Base-by-base conservation (phyloP, 176 grass and related monocot species). In the Aegilops speltoides region DNA sequence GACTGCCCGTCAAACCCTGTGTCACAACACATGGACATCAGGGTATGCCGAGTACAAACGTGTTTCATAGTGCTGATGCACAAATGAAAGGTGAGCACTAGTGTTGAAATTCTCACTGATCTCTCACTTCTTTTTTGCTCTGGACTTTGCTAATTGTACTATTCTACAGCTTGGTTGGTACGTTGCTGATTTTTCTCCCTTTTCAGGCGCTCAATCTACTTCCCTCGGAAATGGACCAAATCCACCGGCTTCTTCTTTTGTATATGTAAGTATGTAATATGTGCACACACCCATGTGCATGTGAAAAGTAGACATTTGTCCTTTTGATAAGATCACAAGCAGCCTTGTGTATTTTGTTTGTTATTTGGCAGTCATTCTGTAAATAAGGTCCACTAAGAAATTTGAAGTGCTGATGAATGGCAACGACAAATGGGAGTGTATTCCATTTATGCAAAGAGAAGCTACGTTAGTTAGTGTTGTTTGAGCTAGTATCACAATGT, bases 231-330 rank as follows among this genome's bases (percentile, higher is more conserved):
- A 91, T 88, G 72, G 83, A 15, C 6, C 40, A 73, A 78, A 41
- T 7, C 15, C 71, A n/a, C 52, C 25, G 0, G 23, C 52, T 72
- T 82, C 72, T 77, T 82, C 40, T 78, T 54, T 26, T 85, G 78
- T 64, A 57, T 78, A 91, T 91, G 89, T 88, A 91, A 82, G 90
- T 85, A 78, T 65, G 52, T 71, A 84, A 66, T 1, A 14, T 50
- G 24, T 75, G 41, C 56, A 79, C 3, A 4, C 40, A 37, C 50
- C 43, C 46, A 59, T 73, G 66, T 76, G 60, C 4, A 57, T 34
- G 22, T 22, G 13, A 56, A 46, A 71, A 78, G 17, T 37, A 76
- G 37, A 48, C 11, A 74, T 26, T 28, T 26, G 7, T 8, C 25
- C 43, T 41, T 32, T 66, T 32, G 76, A 73, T 65, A 38, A 63